Conservation (phyloP, 257 asterid species). For the Fraxinus cuspidata region DNA sequence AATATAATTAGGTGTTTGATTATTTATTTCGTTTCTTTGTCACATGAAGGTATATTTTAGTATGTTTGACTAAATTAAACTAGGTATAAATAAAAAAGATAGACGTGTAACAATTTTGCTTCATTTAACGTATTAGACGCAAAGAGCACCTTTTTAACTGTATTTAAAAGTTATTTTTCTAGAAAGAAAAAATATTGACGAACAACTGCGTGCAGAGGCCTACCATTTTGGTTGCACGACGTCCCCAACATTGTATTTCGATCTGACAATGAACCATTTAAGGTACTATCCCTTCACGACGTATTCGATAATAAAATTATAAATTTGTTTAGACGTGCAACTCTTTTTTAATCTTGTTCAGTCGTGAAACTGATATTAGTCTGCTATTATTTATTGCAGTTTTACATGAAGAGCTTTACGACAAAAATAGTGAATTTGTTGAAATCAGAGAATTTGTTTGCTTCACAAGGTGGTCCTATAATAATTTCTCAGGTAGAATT, state of each 20-base stretch:
- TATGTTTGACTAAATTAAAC: no score
- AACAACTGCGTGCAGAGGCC: constrained; percentile 49
- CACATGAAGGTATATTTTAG: no score
- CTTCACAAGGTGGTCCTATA: constrained; percentile 94
- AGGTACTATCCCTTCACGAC: constrained; percentile 42
- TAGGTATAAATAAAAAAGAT: not conserved
- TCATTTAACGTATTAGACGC: not conserved
- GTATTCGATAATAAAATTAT: not conserved
- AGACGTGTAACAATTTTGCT: no score
- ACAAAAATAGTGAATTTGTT: constrained; percentile 69
- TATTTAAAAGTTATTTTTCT: not conserved
- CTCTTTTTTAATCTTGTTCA: not conserved
- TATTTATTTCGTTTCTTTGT: no score
- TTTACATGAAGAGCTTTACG: constrained; percentile 67
- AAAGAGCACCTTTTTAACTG: no score
- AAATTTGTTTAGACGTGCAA: not conserved
- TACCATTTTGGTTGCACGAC: constrained; percentile 93
- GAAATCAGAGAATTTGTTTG: constrained; percentile 72
- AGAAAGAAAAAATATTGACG: not conserved
- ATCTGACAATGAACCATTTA: constrained; percentile 71
- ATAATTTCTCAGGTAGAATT: constrained; percentile 71
- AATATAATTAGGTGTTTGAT: no score
- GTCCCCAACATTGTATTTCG: constrained; percentile 64
- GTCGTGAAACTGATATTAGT: not conserved
- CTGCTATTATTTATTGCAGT: constrained; percentile 32